A percentile compares a stretch with the other conserved stretches of the same genome.
Conservation (phyloP, 768 basidiomycete species). For the Suillus ampliporus region DNA sequence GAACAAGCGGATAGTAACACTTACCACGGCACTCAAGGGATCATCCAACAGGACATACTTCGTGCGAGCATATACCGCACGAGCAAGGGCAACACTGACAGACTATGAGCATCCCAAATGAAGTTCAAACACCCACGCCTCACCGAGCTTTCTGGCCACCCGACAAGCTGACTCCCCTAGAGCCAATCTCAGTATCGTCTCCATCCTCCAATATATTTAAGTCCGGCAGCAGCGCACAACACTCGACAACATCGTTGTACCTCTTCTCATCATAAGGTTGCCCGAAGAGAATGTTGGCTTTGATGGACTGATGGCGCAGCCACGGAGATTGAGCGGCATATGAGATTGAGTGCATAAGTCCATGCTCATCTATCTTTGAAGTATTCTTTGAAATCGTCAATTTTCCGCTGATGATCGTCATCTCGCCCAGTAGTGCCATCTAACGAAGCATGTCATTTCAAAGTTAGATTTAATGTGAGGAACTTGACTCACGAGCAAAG, state of each 20-base stretch:
- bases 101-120: constrained; percentile 11
- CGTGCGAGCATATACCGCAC: constrained; percentile 78
- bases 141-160: constrained; percentile 86
- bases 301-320: constrained; percentile 75
- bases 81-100: constrained; percentile 77
- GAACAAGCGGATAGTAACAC: constrained; percentile 27
- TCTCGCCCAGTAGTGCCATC: constrained; percentile 46
- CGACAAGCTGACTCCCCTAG: constrained; percentile 68
- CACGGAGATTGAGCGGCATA: constrained; percentile 79
- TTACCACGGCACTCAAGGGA: constrained; percentile 80
- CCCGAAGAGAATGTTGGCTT: constrained; percentile 83
- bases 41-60: constrained; percentile 80
- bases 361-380: constrained; percentile 61
- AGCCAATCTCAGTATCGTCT: constrained; percentile 84
- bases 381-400: constrained; percentile 52
- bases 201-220: constrained; percentile 87
- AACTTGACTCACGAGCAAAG: constrained; percentile 41
- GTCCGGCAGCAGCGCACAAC: constrained; percentile 84
- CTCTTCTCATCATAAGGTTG: constrained; percentile 70
- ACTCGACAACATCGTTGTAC: constrained; percentile 79
- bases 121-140: constrained; percentile 14
- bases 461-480: background rate
- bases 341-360: constrained; percentile 65
- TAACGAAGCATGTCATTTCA: constrained; percentile 11
- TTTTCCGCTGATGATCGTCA: constrained; percentile 42